Evolutionary conservation across 805 yeast species (phyloP), one percentile per base, ranked within the genome.

Genomic region (Myxozyma sirexii): DNA sequence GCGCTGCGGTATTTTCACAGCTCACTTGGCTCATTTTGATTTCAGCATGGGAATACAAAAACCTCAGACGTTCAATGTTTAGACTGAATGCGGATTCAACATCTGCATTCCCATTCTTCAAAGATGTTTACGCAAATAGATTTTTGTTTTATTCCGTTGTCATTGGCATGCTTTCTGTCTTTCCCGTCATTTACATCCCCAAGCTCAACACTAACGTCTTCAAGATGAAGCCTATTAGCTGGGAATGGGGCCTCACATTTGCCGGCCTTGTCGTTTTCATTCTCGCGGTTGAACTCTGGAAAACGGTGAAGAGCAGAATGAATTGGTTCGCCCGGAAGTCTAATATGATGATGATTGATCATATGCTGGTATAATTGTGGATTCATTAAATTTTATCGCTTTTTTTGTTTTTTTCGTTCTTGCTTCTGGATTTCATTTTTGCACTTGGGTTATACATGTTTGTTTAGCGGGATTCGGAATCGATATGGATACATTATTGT

Each of bases 21-120:
- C 85, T 89, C 85, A 90, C 96, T 0, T 90, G 96, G 96, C 82
- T 92, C 75, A 87, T 93, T 2, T 79, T 90, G 60, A 71, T 89
- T 29, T 76, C 88, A 48, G 94, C 96, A 0, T 88, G 94, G 94
- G 94, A 88, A 74, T 90, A 89, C 67, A 80, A 88, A 59, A 89
- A 88, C 70, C 75, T 84, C 73, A 78, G 86, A 67, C 78, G 84
- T 67, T 88, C 96, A 1, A 76, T 89, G 62, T 88, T 88, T 74
- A 33, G 45, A 8, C 48, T 62, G 26, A 75, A 76, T 55, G 88
- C 88, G 24, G 86, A 84, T 49, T 75, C 85, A 15, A 84, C 80
- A 54, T 79, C 82, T 15, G 84, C 86, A 67, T 80, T 77, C 68
- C 82, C 80, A 41, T 81, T 85, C 59, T 79, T 81, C 69, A 78